Conservation (phyloP, 78 protist genomes). For the Dictyostelium citrinum region DNA sequence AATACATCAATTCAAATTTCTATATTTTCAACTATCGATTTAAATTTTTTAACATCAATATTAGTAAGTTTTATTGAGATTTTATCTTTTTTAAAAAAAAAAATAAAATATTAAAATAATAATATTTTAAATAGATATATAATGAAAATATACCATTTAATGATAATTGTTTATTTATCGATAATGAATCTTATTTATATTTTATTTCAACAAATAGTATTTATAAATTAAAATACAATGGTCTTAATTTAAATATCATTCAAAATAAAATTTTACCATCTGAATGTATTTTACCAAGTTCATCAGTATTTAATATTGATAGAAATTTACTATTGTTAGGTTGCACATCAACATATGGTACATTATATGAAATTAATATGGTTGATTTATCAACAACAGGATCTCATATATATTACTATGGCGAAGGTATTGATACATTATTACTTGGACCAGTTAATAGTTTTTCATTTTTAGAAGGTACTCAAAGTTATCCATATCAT, state of each 20-base stretch:
- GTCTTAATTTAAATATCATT: background rate
- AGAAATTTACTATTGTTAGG: background rate
- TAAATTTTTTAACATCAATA: background rate
- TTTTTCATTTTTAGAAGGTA: conserved; percentile 2
- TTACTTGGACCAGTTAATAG: background rate
- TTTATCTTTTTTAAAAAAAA: background rate
- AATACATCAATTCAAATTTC: background rate
- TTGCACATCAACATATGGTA: background rate
- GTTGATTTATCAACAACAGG: background rate
- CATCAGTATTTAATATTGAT: background rate
- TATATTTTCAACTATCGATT: background rate
- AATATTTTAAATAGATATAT: background rate
- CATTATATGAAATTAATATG: background rate
- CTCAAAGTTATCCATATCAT: background rate
- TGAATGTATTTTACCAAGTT: background rate
- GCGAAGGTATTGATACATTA: background rate
- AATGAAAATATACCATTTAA: background rate
- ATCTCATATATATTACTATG: background rate
- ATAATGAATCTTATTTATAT: background rate
- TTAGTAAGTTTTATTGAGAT: background rate
- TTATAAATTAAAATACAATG: background rate
- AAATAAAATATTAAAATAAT: background rate
- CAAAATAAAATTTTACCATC: background rate
- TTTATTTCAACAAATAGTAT: background rate
- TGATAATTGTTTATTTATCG: background rate